Conservation (phyloP, 2,329 filamentous ascomycete genomes). For the Dryadomyces quercivorus region DNA sequence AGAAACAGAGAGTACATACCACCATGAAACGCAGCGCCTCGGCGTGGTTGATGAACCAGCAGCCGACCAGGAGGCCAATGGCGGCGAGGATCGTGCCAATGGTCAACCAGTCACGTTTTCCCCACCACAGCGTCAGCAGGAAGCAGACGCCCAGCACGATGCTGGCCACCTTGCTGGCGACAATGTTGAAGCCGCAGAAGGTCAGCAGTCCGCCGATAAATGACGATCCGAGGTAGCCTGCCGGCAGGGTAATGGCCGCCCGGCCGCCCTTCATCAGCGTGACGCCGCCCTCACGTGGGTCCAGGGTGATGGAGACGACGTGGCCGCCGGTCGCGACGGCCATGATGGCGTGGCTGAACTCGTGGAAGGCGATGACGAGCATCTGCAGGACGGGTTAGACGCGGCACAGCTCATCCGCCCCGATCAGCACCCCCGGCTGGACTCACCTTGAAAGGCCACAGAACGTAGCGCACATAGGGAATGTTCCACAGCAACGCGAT, state of each 20-base stretch:
- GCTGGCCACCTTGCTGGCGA: constrained; percentile 68
- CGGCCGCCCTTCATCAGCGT: constrained; percentile 66
- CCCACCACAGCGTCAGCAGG: constrained; percentile 72
- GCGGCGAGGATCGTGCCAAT: constrained; percentile 58
- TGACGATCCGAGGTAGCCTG: constrained; percentile 66
- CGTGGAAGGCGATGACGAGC: constrained; percentile 75
- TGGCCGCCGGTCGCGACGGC: constrained; percentile 60
- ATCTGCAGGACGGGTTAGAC: constrained; percentile 34
- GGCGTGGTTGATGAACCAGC: constrained; percentile 71
- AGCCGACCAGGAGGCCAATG: constrained; percentile 57
- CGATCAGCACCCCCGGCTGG: neutral
- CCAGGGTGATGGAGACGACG: constrained; percentile 48
- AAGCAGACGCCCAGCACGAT: constrained; percentile 63
- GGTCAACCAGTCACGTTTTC: constrained; percentile 65
- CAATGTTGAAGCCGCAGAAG: constrained; percentile 72
- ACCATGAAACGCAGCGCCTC: constrained; percentile 57
- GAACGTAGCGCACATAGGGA: constrained; percentile 58
- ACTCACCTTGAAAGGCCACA: constrained; percentile 70
- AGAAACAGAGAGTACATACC: neutral
- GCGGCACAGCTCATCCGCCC: too few species aligned
- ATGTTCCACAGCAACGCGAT: constrained; percentile 73
- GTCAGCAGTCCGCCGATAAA: constrained; percentile 67
- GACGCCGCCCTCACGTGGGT: constrained; percentile 65
- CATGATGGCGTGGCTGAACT: constrained; percentile 64
- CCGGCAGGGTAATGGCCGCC: constrained; percentile 58